Conservation (phyloP, 2,329 filamentous ascomycete genomes). For the Chalaropsis thielavioides region DNA sequence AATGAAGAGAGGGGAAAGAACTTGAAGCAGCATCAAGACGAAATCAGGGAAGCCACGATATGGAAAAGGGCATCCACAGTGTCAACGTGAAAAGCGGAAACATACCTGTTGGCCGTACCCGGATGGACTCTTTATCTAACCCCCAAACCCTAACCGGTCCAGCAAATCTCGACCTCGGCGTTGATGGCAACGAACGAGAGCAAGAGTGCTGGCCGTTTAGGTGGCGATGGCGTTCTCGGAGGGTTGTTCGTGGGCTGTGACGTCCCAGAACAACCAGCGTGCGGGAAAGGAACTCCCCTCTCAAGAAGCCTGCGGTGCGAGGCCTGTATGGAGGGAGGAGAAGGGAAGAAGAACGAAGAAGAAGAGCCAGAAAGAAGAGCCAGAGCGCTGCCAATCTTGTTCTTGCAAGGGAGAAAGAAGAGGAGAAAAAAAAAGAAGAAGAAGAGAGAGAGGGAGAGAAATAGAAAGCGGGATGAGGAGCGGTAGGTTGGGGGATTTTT, state of each 20-base stretch:
- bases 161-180: constrained; percentile 8
- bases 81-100: no score
- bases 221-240: neutral
- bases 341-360: constrained; percentile 18
- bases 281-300: neutral
- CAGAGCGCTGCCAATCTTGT: constrained; percentile 14
- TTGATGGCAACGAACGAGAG: neutral
- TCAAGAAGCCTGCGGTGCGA: neutral
- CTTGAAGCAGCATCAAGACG: neutral
- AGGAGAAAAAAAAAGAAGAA: constrained; percentile 2
- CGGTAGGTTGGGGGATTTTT: neutral
- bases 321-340: neutral
- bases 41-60: neutral
- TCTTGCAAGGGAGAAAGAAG: neutral
- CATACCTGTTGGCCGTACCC: neutral
- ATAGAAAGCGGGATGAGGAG: neutral
- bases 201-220: constrained; percentile 7
- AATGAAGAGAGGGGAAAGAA: neutral
- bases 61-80: neutral
- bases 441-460: neutral
- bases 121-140: neutral
- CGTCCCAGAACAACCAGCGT: neutral
- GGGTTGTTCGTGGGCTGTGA: constrained; percentile 3
- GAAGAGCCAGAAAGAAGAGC: constrained; percentile 19
- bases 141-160: constrained; percentile 7